Evolutionary conservation across 2,329 filamentous ascomycete genomes (phyloP).

Genomic region (Botrytis deweyae): DNA sequence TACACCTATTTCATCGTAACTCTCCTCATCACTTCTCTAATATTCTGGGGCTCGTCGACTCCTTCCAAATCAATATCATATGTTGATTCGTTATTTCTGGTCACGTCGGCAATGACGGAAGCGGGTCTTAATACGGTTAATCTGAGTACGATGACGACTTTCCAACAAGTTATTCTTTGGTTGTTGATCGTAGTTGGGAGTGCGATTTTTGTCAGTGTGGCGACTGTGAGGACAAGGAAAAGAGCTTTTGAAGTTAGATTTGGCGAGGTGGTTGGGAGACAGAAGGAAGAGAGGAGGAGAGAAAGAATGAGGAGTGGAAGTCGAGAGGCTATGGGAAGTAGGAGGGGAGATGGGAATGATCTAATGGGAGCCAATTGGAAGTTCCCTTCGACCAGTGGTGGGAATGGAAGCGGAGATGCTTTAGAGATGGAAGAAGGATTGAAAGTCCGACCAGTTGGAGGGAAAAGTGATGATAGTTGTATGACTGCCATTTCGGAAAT

Average conservation of each 20-base stretch:
- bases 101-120: constrained; percentile 64
- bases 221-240: constrained; percentile 60
- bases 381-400: neutral
- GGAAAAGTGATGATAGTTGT: neutral
- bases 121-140: constrained; percentile 68
- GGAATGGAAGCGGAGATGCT: neutral
- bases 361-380: neutral
- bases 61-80: constrained; percentile 55
- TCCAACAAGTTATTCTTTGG: constrained; percentile 67
- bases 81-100: constrained; percentile 65
- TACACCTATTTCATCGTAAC: constrained; percentile 64
- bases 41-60: constrained; percentile 60
- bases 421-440: neutral
- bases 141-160: constrained; percentile 61
- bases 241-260: constrained; percentile 63
- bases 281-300: neutral
- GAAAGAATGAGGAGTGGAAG: neutral
- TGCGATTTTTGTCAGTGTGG: constrained; percentile 64
- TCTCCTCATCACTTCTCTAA: constrained; percentile 54
- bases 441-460: neutral
- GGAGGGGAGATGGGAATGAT: neutral
- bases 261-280: constrained; percentile 32
- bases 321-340: neutral
- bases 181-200: constrained; percentile 65
- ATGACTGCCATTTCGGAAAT: constrained; percentile 9